Conservation (phyloP, 1,284 basidiomycete genomes). For the Volvariella volvacea region DNA sequence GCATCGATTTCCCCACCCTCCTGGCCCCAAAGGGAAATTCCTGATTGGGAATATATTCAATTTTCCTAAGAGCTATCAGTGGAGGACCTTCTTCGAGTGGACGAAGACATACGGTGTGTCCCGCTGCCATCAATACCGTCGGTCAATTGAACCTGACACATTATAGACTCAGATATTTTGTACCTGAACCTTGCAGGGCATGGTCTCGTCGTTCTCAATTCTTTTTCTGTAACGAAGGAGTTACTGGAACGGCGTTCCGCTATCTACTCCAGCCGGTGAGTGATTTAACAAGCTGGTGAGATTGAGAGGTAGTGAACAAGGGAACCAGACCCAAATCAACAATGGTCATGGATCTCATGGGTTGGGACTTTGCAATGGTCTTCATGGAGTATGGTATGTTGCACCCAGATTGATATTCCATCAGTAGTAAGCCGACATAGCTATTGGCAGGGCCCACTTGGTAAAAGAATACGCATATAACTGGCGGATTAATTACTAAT, state of each 20-base stretch:
- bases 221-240: constrained; percentile 5
- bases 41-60: not conserved
- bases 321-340: not conserved
- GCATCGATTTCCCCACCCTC: not conserved
- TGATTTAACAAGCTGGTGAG: not conserved
- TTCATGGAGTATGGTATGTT: not conserved
- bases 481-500: too few species aligned
- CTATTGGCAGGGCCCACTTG: not conserved
- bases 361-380: not conserved
- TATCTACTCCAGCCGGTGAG: constrained; percentile 10
- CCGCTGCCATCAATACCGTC: not conserved
- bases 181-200: constrained; percentile 10
- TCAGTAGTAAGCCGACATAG: not conserved
- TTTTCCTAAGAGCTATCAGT: not conserved
- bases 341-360: not conserved
- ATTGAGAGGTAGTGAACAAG: not conserved
- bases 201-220: constrained; percentile 9
- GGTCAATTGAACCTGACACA: not conserved
- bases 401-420: too few species aligned
- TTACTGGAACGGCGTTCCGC: constrained; percentile 9
- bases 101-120: constrained; percentile 19
- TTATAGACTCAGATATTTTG: constrained; percentile 7
- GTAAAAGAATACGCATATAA: too few species aligned
- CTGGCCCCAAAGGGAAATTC: not conserved
- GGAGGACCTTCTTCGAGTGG: constrained; percentile 4